phyloP scores from a whole-genome alignment of 2,329 filamentous ascomycete genomes.

The Thelonectria blattea region DNA sequence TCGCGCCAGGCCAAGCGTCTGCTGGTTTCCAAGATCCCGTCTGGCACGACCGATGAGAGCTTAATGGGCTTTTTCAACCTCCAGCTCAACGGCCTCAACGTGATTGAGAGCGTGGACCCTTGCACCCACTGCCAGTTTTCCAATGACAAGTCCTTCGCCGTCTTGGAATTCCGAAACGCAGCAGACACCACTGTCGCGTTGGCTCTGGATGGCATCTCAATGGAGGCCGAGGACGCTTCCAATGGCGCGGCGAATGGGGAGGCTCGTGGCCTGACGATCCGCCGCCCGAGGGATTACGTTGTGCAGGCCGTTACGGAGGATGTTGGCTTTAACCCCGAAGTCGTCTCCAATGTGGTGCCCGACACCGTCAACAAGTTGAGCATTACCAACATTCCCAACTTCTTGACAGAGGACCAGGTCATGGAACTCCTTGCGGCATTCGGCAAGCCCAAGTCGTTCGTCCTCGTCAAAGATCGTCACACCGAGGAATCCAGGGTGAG shows the following conservation, averaged over 20 bases:
- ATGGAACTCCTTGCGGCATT: constrained; percentile 89
- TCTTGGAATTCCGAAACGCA: constrained; percentile 88
- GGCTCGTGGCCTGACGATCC: constrained; percentile 72
- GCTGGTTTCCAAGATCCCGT: constrained; percentile 82
- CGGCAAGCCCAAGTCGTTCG: constrained; percentile 90
- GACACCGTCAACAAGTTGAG: constrained; percentile 96
- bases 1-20: constrained; percentile 94
- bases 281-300: constrained; percentile 95
- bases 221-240: constrained; percentile 73
- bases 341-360: constrained; percentile 80
- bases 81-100: constrained; percentile 95
- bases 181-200: constrained; percentile 90
- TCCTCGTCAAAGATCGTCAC: constrained; percentile 83
- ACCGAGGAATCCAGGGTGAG: constrained; percentile 87
- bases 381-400: constrained; percentile 85
- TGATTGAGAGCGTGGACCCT: constrained; percentile 82
- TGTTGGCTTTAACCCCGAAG: constrained; percentile 74
- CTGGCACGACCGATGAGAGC: constrained; percentile 74
- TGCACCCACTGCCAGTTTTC: constrained; percentile 85
- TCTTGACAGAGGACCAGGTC: constrained; percentile 89
- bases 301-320: constrained; percentile 81
- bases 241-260: constrained; percentile 60
- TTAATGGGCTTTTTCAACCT: constrained; percentile 91
- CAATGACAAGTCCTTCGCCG: constrained; percentile 78
- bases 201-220: constrained; percentile 86